Evolutionary conservation across 192 early-diverging fungal species (phyloP), one percentile per base, ranked within the genome.

Genomic region (Linnemannia elongata): DNA sequence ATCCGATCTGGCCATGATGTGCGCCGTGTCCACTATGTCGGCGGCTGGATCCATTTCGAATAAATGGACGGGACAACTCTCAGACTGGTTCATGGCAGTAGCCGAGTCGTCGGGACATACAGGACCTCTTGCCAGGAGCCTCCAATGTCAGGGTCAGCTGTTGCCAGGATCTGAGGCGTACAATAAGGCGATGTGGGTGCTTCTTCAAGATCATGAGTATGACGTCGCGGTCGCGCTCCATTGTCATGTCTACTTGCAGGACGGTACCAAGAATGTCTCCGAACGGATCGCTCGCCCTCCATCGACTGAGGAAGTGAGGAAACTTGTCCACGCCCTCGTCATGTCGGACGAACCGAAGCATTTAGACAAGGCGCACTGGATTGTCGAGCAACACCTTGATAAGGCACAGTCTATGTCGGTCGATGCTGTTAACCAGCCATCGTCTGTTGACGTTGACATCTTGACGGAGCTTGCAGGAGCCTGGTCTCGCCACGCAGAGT

Each of bases 401-500:
- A 81, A 1, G 30, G 60, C 7, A 24, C 45, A 74, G 13, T 6
- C 2, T 35, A n/a, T 30, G 1, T 55, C 52, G 55, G 66, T 17
- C 17, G 36, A 44, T 1, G 39, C 49, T 27, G 52, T 20, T 6
- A 9, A 22, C 0, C 45, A 36, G 0, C 24, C 54, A 9, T 38
- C 20, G 24, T 17, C 45, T 38, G 27, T 87, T 17, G 72, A 87
- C n/a, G 71, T 87, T 22, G 38, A 39, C 13, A 71, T 39, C 13
- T 27, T 78, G 52, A 87, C 85, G 17, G 76, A 78, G 38, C 36
- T 87, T 35, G 76, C 63, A 18, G 85, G 85, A 13, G 85, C 72
- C 6, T 87, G 85, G 85, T 77, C 66, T 0, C 63, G 85, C 22
- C 73, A 72, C 4, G 85, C 85, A 24, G 71, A 87, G 63, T 87